These are phyloP conservation scores for Agrocybe pediades DNA, from an alignment of 768 basidiomycete genomes.

Conservation along the genomic window DNA sequence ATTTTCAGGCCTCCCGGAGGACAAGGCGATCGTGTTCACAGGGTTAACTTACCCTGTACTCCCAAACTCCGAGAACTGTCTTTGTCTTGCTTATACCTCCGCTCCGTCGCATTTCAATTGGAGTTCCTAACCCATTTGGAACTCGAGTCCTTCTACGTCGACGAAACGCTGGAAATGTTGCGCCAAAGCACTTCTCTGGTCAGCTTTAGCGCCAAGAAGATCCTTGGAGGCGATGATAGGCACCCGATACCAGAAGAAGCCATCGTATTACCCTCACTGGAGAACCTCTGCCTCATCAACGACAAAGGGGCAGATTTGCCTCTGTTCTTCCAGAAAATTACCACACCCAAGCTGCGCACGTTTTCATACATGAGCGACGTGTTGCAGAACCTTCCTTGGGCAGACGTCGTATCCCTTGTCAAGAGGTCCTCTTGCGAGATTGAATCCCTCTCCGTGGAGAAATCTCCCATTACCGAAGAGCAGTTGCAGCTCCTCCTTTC, in stretches of 20 bases:
- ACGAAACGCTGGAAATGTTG: slow-evolving; percentile 21
- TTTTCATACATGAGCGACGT: slow-evolving; percentile 14
- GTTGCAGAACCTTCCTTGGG: neutral
- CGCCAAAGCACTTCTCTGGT: slow-evolving; percentile 15
- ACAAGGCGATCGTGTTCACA: slow-evolving; percentile 18
- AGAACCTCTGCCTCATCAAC: slow-evolving; percentile 16
- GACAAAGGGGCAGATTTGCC: slow-evolving; percentile 20
- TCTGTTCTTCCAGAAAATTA: slow-evolving; percentile 14
- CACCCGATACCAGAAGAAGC: slow-evolving; percentile 15
- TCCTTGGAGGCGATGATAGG: slow-evolving; percentile 21
- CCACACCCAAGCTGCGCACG: slow-evolving; percentile 12
- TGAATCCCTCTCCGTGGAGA: slow-evolving; percentile 7
- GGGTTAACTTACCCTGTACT: slow-evolving; percentile 9
- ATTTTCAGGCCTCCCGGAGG: slow-evolving; percentile 19
- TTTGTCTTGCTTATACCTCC: slow-evolving; percentile 20
- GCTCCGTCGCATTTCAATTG: slow-evolving; percentile 17
- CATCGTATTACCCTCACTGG: slow-evolving; percentile 11
- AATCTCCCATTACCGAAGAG: slow-evolving; percentile 12
- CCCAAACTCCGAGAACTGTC: slow-evolving; percentile 15
- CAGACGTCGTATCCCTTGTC: slow-evolving; percentile 11
- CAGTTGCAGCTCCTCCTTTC: slow-evolving; percentile 10
- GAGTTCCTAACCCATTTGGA: slow-evolving; percentile 16
- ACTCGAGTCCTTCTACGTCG: slow-evolving; percentile 22
- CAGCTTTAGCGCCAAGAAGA: slow-evolving; percentile 10
- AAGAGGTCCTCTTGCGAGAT: slow-evolving; percentile 14